Evolutionary conservation across 768 basidiomycete species (phyloP), one percentile per base, ranked within the genome.

Genomic region (Kwoniella mangroviensis): DNA sequence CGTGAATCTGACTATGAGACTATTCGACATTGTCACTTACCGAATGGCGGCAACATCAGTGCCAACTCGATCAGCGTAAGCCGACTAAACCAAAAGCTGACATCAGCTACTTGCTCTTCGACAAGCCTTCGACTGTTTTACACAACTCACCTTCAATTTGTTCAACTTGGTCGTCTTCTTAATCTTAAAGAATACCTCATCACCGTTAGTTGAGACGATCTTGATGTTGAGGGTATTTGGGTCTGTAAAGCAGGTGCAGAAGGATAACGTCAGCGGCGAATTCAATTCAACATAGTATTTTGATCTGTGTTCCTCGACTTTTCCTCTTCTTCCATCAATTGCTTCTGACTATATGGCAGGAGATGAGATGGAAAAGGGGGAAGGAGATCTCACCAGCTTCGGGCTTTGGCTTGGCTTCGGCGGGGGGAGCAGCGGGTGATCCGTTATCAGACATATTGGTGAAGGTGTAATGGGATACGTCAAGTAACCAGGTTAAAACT

Each of bases 121-220:
- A 43, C 19, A 52, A 21, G 7, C 22, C 54, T 4, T 24, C 34
- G 34, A 34, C 34, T 49, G 13, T 45, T 55, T 22, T 40, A 6
- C 24, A 42, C 22, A 19, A 68, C 76, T 55, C 73, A 78, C 91
- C 82, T 94, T 92, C 26, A 96, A 88, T 86, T 96, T 97, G 86
- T 89, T 91, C 75, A 97, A 84, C 86, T 91, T 94, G 54, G 94
- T 95, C 84, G 88, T 91, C 79, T 91, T 89, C 85, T 95, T 97
- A 85, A 97, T 95, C 87, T 97, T 96, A 88, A 97, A 97, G 85
- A 91, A 96, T 28, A 96, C 92, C 82, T 95, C 93, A 42, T 94
- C 92, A 67, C 92, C 92, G 64, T 81, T 73, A 4, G 77, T 74
- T 0, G 77, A 75, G 22, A 75, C 70, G 61, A 80, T 75, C 66